Base-by-base conservation (phyloP, 768 basidiomycete genomes). In the Serendipita sp. region DNA sequence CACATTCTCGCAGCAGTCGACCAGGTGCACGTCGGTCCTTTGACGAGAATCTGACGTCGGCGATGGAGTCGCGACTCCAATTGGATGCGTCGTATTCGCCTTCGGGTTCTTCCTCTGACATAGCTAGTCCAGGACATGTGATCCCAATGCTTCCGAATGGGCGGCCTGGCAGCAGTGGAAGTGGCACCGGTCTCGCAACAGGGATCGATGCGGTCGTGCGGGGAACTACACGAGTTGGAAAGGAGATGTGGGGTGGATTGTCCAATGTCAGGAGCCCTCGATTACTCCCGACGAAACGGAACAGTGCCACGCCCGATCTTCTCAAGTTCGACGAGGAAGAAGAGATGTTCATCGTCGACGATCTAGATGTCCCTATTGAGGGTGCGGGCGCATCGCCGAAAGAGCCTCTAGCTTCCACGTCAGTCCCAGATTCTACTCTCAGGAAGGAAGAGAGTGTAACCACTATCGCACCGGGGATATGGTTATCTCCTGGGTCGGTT, bases 111-210 rank as follows among this genome's bases (percentile, higher is more conserved):
- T 28, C 45, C n/a, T 48, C 45, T 20, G 45, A 48, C 17, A 48
- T 48, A 9, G 45, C 20, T 48, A 48, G 45, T n/a, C 45, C 45
- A 1, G 45, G 45, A 20, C 45, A 48, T 0, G 77, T 82, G 33
- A 77, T 92, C 1, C 91, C 91, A 0, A 88, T 89, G 82, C 77
- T 86, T 41, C 90, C 90, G 0, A 93, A 93, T 66, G 89, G 88
- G 2, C 45, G 45, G 9, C 13, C 50, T 63, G 26, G 68, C 69
- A 1, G 44, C 26, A n/a, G 33, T 64, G 30, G 51, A 48, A 65
- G 26, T 67, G 66, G 61, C 31, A 34, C 1, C 33, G 53, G 20
- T 58, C 66, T 30, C 58, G 61, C 30, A 68, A 70, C 24, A 69
- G 69, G 7, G 68, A 68, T 64, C 62, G 68, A 42, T 64, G 64